Conservation (phyloP, 352 stramenopile genomes). For the Globisporangium takayamanum region DNA sequence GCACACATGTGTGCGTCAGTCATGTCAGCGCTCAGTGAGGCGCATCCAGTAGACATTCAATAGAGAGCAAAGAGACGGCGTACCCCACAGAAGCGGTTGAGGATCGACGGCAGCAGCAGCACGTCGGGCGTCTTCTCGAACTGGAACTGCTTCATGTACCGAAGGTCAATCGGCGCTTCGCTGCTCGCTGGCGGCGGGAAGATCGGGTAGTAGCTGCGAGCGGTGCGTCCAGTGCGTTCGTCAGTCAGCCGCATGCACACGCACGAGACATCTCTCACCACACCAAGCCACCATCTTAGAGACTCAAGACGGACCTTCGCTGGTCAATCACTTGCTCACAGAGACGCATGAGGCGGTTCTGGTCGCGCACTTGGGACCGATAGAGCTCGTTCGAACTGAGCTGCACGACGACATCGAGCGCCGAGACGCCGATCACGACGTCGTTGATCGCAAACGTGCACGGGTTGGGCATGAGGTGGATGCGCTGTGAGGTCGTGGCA, state of each 20-base stretch:
- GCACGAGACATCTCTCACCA: neutral
- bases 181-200: slow-evolving; percentile 60
- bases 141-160: slow-evolving; percentile 87
- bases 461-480: slow-evolving; percentile 95
- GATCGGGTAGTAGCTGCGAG: slow-evolving; percentile 62
- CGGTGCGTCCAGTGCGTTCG: neutral
- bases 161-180: slow-evolving; percentile 88
- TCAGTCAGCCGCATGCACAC: neutral
- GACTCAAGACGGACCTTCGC: slow-evolving; percentile 34
- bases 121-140: slow-evolving; percentile 93
- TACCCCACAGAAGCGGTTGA: slow-evolving; percentile 88
- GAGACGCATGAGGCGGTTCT: slow-evolving; percentile 69
- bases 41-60: slow-evolving; percentile 8
- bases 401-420: slow-evolving; percentile 89
- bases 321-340: slow-evolving; percentile 80
- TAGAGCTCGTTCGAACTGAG: slow-evolving; percentile 79
- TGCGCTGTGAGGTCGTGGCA: slow-evolving; percentile 32
- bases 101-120: slow-evolving; percentile 92
- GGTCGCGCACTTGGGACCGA: slow-evolving; percentile 41
- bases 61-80: neutral
- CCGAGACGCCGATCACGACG: slow-evolving; percentile 89
- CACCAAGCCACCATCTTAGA: neutral
- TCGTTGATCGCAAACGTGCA: slow-evolving; percentile 94
- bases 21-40: neutral
- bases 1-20: neutral